These are phyloP conservation scores for Aspergillus funiculosus DNA, from an alignment of 495 filamentous ascomycete genomes.

Conservation along the genomic window DNA sequence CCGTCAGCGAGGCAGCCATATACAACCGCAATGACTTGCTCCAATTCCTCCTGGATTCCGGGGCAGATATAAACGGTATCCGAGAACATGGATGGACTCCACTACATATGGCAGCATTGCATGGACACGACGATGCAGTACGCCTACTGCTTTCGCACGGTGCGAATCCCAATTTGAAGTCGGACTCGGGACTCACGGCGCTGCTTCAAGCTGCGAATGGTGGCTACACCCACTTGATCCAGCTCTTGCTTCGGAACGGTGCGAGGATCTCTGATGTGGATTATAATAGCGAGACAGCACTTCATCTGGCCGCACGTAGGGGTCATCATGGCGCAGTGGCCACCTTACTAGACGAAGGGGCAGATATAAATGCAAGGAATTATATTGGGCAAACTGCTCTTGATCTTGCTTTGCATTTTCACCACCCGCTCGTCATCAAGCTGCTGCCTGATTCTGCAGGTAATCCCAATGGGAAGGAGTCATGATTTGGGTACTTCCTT, in stretches of 20 bases:
- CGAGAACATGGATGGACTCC: neutral
- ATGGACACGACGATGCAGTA: neutral
- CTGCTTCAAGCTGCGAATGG: neutral
- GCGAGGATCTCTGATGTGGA: neutral
- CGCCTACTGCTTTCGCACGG: neutral
- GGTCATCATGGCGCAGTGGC: neutral
- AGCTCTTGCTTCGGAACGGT: neutral
- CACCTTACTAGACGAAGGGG: neutral
- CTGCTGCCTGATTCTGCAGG: too few species aligned
- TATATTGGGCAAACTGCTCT: neutral
- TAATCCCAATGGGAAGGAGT: too few species aligned
- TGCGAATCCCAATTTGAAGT: neutral
- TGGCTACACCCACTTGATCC: neutral
- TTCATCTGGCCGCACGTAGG: neutral
- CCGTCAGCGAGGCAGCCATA: neutral
- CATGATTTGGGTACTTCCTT: too few species aligned
- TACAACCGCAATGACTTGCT: neutral
- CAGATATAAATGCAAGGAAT: neutral
- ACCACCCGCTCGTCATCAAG: too few species aligned
- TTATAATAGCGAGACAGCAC: neutral
- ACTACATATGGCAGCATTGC: neutral
- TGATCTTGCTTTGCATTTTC: too few species aligned
- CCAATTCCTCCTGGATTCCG: neutral
- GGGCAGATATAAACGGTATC: neutral
- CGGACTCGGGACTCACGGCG: neutral